Evolutionary conservation across 108 stramenopile genomes (phyloP).

Genomic region (Cafeteria roenbergensis): DNA sequence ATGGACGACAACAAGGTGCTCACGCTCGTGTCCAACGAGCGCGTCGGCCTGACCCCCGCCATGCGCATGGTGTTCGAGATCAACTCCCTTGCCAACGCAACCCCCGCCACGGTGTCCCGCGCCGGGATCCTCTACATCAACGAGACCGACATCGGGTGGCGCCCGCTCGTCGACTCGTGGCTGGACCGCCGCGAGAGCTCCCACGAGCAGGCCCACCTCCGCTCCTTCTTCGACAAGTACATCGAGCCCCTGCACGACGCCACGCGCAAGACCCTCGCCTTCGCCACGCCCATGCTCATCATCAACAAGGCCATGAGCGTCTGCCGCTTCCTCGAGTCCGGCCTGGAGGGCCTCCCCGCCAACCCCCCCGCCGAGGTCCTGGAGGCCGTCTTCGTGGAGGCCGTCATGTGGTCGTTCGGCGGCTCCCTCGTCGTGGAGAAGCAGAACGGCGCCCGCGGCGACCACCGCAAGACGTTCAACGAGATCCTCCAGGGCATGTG

Average conservation of each 20-base stretch:
- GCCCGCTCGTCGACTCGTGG: constrained; percentile 71
- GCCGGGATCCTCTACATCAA: constrained; percentile 78
- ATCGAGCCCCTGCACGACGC: constrained; percentile 57
- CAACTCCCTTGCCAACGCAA: constrained; percentile 70
- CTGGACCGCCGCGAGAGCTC: constrained; percentile 40
- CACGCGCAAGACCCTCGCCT: constrained; percentile 59
- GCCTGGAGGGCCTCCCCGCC: constrained; percentile 46
- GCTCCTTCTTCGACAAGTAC: constrained; percentile 65
- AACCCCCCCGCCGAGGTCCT: constrained; percentile 40
- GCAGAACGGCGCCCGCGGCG: constrained; percentile 25
- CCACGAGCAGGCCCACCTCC: constrained; percentile 34
- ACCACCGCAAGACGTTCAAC: constrained; percentile 61
- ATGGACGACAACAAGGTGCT: constrained; percentile 85
- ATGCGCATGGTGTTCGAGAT: constrained; percentile 88
- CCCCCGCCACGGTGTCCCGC: constrained; percentile 74
- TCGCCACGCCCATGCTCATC: constrained; percentile 57
- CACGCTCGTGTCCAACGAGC: constrained; percentile 74
- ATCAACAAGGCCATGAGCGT: constrained; percentile 65
- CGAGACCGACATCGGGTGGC: constrained; percentile 71
- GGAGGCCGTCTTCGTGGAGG: constrained; percentile 58
- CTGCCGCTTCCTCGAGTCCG: constrained; percentile 57
- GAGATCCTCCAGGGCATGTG: constrained; percentile 37
- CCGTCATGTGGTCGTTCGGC: constrained; percentile 80
- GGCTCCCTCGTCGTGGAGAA: constrained; percentile 69
- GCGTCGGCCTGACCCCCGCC: constrained; percentile 62